phyloP scores from a whole-genome alignment of 2,329 filamentous ascomycete species.

The Phoma sp. region DNA sequence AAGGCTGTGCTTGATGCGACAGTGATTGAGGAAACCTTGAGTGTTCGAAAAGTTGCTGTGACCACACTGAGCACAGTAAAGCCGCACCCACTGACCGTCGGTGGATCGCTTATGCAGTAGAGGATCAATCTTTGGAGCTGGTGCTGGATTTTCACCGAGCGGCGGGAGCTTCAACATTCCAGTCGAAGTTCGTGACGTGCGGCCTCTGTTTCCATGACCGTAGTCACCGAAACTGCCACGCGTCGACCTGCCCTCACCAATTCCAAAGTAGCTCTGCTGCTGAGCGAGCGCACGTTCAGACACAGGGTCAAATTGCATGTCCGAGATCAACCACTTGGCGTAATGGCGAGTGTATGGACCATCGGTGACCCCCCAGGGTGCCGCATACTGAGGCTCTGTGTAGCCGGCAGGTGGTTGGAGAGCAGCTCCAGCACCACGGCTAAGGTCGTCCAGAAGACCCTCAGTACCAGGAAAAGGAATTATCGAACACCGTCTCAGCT shows the following conservation, averaged over 20 bases:
- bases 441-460: constrained; percentile 71
- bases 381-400: constrained; percentile 74
- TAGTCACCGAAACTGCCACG: constrained; percentile 73
- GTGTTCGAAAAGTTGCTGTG: constrained; percentile 94
- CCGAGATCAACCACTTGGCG: constrained; percentile 91
- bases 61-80: constrained; percentile 85
- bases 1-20: constrained; percentile 89
- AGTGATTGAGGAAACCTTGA: constrained; percentile 99
- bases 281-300: constrained; percentile 46
- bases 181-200: constrained; percentile 63
- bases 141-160: constrained; percentile 51
- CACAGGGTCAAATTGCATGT: constrained; percentile 76
- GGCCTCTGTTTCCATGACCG: constrained; percentile 56
- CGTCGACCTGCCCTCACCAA: constrained; percentile 74
- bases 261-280: constrained; percentile 46
- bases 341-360: constrained; percentile 95
- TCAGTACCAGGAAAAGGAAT: constrained; percentile 83
- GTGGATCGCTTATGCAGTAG: constrained; percentile 81
- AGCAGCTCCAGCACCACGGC: constrained; percentile 74
- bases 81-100: constrained; percentile 84
- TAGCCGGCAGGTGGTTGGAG: constrained; percentile 67
- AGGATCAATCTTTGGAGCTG: constrained; percentile 72
- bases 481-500: constrained; percentile 87
- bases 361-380: constrained; percentile 88
- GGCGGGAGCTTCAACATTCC: constrained; percentile 54